These are phyloP conservation scores for Aegilops longissima DNA, from an alignment of 176 grass and related monocot genomes.

Conservation along the genomic window DNA sequence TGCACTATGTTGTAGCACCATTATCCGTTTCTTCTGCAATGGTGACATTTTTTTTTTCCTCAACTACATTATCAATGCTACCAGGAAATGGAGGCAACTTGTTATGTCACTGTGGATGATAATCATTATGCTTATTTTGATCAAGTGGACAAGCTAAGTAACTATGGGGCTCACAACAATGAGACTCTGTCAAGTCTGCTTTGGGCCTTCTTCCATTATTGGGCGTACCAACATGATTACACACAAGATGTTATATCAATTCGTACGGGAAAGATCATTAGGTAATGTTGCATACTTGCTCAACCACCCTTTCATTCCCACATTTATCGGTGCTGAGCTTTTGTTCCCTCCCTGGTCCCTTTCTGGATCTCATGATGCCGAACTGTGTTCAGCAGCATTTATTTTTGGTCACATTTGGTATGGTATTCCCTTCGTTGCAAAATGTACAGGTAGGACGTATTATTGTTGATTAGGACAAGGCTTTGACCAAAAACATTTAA, in stretches of 20 bases:
- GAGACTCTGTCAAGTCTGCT: constrained; percentile 75
- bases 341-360: not conserved
- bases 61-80: constrained; percentile 12
- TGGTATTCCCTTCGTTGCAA: not conserved
- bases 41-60: constrained; percentile 5
- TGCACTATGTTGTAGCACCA: not conserved
- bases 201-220: constrained; percentile 98
- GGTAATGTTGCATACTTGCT: constrained; percentile 42
- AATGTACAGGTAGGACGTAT: not conserved
- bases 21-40: constrained; percentile 6
- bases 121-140: constrained; percentile 77
- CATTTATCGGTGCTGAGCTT: not conserved
- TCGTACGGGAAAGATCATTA: constrained; percentile 84
- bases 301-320: not conserved
- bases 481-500: not conserved
- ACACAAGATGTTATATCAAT: constrained; percentile 91
- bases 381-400: constrained; percentile 12
- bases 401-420: not conserved
- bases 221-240: constrained; percentile 93
- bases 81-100: constrained; percentile 80
- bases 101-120: constrained; percentile 58
- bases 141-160: constrained; percentile 63
- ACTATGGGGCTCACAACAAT: constrained; percentile 63
- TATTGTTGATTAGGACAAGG: not conserved
- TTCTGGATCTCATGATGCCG: not conserved